Percentiles rank a stretch among this genome's conserved stretches.
phyloP scores from a whole-genome alignment of 768 basidiomycete species.

The Pleurotus salmoneostramineus region DNA sequence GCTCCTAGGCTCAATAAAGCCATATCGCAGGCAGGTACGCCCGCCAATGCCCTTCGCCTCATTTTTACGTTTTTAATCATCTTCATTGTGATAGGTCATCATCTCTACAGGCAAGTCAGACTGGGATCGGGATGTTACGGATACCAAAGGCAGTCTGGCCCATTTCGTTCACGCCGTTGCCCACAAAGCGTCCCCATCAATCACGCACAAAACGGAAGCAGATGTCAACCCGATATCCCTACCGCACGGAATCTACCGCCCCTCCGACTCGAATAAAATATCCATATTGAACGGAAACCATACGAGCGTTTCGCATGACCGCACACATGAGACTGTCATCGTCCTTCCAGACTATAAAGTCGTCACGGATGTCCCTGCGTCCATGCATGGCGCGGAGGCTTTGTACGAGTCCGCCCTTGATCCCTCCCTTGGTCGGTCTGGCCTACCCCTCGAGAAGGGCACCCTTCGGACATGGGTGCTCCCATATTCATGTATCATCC shows the following conservation, averaged over 20 bases:
- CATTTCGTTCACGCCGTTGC: constrained; percentile 41
- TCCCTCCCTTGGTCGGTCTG: constrained; percentile 49
- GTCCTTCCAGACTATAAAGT: constrained; percentile 92
- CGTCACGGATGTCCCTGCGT: constrained; percentile 66
- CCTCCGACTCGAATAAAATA: constrained; percentile 50
- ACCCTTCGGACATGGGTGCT: constrained; percentile 69
- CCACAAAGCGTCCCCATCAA: constrained; percentile 19
- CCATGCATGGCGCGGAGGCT: constrained; percentile 59
- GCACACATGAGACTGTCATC: constrained; percentile 71
- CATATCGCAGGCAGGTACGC: constrained; percentile 75
- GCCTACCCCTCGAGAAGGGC: constrained; percentile 37
- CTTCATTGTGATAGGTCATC: constrained; percentile 51
- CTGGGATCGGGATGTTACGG: constrained; percentile 81
- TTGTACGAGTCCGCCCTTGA: constrained; percentile 66
- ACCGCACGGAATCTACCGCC: constrained; percentile 54
- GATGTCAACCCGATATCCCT: constrained; percentile 15
- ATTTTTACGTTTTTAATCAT: background rate
- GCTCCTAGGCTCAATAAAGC: constrained; percentile 83
- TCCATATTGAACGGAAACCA: constrained; percentile 86
- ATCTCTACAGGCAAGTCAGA: constrained; percentile 90
- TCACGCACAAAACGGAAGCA: constrained; percentile 20
- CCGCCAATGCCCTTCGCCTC: background rate
- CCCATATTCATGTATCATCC: constrained; percentile 86
- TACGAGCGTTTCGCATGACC: constrained; percentile 60
- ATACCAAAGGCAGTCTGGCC: constrained; percentile 68